Conservation (phyloP, 2,329 filamentous ascomycete genomes). For the Akanthomyces lecanii region DNA sequence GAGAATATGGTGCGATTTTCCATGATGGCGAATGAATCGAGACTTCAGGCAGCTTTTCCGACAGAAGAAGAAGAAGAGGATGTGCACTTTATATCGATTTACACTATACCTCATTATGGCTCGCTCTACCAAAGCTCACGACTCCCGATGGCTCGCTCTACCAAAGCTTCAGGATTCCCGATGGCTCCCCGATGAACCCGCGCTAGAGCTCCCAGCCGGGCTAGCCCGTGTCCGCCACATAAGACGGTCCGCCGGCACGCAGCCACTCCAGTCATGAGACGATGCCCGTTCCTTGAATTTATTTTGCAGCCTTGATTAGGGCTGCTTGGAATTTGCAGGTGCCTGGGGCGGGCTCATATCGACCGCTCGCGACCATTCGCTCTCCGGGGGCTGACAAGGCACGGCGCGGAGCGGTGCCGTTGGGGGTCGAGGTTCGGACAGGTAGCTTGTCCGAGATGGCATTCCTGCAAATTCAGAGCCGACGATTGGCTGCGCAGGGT, state of each 20-base stretch:
- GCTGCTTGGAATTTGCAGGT: background rate
- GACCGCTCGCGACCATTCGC: background rate
- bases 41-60: background rate
- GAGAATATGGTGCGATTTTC: background rate
- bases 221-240: background rate
- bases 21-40: background rate
- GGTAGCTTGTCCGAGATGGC: background rate
- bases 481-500: background rate
- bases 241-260: background rate
- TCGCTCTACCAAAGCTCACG: background rate
- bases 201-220: background rate
- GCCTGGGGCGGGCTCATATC: background rate
- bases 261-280: background rate
- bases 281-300: background rate
- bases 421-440: background rate
- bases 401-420: background rate
- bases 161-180: background rate
- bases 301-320: background rate
- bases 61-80: background rate
- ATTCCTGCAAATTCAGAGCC: background rate
- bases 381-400: background rate
- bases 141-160: background rate
- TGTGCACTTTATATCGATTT: background rate
- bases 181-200: constrained; percentile 9
- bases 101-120: background rate